Evolutionary conservation across 768 basidiomycete species (phyloP).

Genomic region (Pleurotus platypus): DNA sequence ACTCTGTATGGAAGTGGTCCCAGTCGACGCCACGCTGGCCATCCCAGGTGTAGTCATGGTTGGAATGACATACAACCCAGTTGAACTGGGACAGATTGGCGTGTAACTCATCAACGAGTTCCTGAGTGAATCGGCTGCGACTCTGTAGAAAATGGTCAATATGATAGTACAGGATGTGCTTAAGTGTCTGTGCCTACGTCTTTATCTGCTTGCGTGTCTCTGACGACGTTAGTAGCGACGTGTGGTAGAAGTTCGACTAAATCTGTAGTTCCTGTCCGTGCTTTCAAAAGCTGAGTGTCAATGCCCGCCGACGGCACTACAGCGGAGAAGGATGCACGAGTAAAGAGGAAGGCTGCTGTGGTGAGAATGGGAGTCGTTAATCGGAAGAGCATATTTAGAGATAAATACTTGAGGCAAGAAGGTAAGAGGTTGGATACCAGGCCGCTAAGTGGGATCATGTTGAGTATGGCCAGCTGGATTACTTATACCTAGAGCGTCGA

Average conservation of each 20-base stretch:
- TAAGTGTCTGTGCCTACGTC: neutral
- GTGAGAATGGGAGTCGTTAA: neutral
- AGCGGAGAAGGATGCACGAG: neutral
- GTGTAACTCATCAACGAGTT: constrained; percentile 1
- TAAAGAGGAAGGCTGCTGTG: neutral
- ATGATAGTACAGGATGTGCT: no score
- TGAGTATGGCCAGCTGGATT: neutral
- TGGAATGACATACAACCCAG: constrained; percentile 11
- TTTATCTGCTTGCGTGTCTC: neutral
- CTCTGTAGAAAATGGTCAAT: neutral
- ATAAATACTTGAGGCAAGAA: no score
- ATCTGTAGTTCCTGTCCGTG: no score
- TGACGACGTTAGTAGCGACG: neutral
- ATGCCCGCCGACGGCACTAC: neutral
- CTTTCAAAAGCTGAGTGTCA: no score
- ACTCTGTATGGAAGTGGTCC: constrained; percentile 1
- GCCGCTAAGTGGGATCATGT: neutral
- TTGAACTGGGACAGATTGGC: constrained; percentile 10
- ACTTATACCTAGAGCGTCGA: neutral
- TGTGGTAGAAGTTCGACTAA: no score
- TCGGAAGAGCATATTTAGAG: neutral
- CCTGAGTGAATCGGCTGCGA: constrained; percentile 8
- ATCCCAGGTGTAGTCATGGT: constrained; percentile 11
- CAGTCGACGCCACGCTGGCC: constrained; percentile 12
- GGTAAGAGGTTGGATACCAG: neutral